Base-by-base conservation (phyloP, 768 basidiomycete genomes). In the Suillus variegatus region DNA sequence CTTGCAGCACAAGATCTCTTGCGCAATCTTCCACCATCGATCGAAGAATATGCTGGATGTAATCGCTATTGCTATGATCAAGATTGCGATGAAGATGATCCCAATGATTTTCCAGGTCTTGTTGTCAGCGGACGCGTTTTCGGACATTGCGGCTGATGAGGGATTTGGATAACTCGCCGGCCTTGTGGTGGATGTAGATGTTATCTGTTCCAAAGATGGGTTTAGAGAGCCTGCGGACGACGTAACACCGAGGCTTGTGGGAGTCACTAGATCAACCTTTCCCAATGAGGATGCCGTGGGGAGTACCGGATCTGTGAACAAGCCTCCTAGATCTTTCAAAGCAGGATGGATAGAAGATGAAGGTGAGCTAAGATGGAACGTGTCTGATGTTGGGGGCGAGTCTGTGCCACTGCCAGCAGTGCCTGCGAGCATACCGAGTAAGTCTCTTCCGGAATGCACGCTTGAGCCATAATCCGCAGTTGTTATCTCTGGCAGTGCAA, bases 91-190 rank as follows among this genome's bases (percentile, higher is more conserved):
- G 63, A 90, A 82, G 14, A 84, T 82, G 64, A 92, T 84, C 22
- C 91, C 90, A 61, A 92, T 82, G 54, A 89, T 82, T 75, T 89
- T 88, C 90, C 90, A 91, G 71, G 80, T 82, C 25, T 82, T 77
- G 70, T 83, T 85, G 18, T 78, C 78, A 35, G 82, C 78, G 38
- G 77, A 79, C 18, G 57, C 6, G 14, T 66, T 65, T 60, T 61
- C 63, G 60, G 62, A 65, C 36, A 63, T 49, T 22, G 68, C 52
- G 20, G 41, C 28, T 41, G 43, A 49, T n/a, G 66, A 61, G 22
- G 51, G n/a, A 46, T 63, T 7, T 40, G 68, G 28, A 14, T 73
- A 20, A 14, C 57, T 41, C 14, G 69, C 46, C 9, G 46, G 22
- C 8, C n/a, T 13, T 49, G 47, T 47, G 56, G 67, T 62, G 41